These are phyloP conservation scores for Glycine tomentella DNA, from an alignment of 306 rosid species.

Conservation along the genomic window DNA sequence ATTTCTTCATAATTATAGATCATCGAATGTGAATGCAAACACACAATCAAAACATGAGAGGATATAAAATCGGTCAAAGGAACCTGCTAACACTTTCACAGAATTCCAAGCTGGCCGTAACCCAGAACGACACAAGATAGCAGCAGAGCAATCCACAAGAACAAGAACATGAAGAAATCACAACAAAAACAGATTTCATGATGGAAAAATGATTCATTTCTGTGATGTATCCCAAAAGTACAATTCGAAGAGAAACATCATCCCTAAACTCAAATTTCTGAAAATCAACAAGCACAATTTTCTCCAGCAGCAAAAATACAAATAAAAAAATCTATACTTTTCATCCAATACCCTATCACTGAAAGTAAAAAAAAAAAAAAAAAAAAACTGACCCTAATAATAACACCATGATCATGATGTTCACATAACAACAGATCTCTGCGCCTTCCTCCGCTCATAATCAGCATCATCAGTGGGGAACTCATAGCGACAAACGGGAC, in stretches of 20 bases:
- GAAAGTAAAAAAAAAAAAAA: constrained; percentile 16
- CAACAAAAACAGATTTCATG: constrained; percentile 13
- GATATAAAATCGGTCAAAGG: not conserved
- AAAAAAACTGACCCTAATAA: constrained; percentile 27
- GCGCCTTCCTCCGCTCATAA: constrained; percentile 70
- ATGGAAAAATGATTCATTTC: constrained; percentile 37
- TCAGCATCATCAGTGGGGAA: constrained; percentile 76
- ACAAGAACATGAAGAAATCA: constrained; percentile 13
- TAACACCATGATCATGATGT: not conserved
- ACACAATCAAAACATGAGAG: not conserved
- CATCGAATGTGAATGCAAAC: not conserved
- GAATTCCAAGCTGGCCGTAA: not conserved
- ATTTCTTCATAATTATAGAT: not conserved
- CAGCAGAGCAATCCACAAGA: not conserved
- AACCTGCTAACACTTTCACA: constrained; percentile 30
- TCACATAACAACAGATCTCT: constrained; percentile 44
- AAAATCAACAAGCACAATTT: constrained; percentile 46
- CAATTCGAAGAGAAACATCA: constrained; percentile 39
- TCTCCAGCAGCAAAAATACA: constrained; percentile 15
- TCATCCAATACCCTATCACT: constrained; percentile 47
- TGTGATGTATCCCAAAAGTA: constrained; percentile 42
- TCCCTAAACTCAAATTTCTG: constrained; percentile 22
- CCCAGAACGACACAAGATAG: not conserved
- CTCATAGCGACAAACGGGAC: constrained; percentile 90
- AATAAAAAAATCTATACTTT: constrained; percentile 49